A percentile compares a stretch with the other conserved stretches of the same genome.
Evolutionary conservation across 2,329 filamentous ascomycete genomes (phyloP).

Genomic region (Sphaerulina populicola): DNA sequence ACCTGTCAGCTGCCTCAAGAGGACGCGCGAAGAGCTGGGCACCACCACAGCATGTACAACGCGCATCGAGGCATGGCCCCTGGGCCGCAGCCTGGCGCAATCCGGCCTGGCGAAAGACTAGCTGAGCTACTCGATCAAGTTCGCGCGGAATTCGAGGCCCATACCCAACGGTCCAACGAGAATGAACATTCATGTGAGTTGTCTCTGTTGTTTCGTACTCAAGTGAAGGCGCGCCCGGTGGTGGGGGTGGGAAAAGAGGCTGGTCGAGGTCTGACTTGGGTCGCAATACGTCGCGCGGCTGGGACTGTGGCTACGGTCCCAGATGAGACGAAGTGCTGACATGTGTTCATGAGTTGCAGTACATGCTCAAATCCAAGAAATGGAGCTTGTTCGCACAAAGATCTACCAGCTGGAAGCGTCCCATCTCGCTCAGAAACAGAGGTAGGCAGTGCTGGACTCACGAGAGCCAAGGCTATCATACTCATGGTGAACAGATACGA

Average conservation of each 20-base stretch:
- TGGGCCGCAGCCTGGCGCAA: constrained; percentile 53
- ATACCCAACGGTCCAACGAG: constrained; percentile 64
- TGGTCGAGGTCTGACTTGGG: not conserved
- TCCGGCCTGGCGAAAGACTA: constrained; percentile 62
- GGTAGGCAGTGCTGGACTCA: constrained; percentile 52
- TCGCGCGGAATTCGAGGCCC: constrained; percentile 77
- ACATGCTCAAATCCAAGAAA: constrained; percentile 82
- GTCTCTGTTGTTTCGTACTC: not conserved
- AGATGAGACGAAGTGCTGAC: constrained; percentile 10
- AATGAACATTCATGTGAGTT: constrained; percentile 89
- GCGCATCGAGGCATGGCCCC: constrained; percentile 71
- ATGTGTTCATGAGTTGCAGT: constrained; percentile 48
- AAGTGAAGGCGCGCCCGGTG: not conserved
- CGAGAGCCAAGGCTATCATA: not conserved
- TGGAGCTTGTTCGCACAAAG: constrained; percentile 87
- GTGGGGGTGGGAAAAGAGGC: not conserved
- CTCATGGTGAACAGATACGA: constrained; percentile 62
- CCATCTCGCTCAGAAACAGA: constrained; percentile 79
- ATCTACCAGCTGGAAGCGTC: constrained; percentile 88
- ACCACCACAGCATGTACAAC: constrained; percentile 61
- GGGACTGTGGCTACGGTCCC: not conserved
- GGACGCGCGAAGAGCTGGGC: constrained; percentile 10
- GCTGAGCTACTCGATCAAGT: constrained; percentile 89
- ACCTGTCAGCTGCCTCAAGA: not conserved
- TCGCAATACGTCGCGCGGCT: not conserved